Conservation (phyloP, 768 basidiomycete species). For the Suillus sp. region DNA sequence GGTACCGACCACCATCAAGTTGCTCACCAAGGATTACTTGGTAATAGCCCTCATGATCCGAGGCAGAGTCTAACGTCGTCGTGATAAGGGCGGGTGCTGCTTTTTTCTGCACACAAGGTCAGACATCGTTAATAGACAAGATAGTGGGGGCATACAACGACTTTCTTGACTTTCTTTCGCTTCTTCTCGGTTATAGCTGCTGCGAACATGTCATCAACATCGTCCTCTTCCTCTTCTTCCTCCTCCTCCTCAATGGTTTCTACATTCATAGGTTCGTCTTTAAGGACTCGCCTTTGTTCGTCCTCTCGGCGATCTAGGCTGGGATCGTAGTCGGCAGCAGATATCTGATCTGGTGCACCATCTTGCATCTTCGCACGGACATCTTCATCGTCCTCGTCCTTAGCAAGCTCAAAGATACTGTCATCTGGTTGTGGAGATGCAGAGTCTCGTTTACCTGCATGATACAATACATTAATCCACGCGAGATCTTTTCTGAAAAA, state of each 20-base stretch:
- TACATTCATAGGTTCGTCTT: conserved; percentile 36
- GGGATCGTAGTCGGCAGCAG: conserved; percentile 92
- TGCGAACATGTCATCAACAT: conserved; percentile 96
- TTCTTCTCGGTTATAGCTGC: conserved; percentile 50
- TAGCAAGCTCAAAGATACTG: conserved; percentile 66
- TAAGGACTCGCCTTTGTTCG: conserved; percentile 65
- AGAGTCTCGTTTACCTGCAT: conserved; percentile 52
- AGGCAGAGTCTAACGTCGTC: conserved; percentile 84
- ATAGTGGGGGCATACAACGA: conserved; percentile 42
- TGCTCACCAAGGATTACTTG: conserved; percentile 92
- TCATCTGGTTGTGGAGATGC: conserved; percentile 61
- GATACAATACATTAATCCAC: conserved; percentile 5
- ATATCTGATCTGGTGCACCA: conserved; percentile 66
- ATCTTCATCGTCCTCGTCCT: conserved; percentile 56
- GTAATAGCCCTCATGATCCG: conserved; percentile 96
- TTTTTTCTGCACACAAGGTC: conserved; percentile 40
- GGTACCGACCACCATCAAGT: conserved; percentile 88
- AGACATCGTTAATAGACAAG: conserved; percentile 8
- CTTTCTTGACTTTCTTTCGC: conserved; percentile 62
- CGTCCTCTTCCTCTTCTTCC: conserved; percentile 72
- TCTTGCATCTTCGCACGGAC: conserved; percentile 49
- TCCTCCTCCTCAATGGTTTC: conserved; percentile 47
- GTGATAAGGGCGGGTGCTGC: conserved; percentile 66
- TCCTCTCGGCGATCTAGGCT: conserved; percentile 83
- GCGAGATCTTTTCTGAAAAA: background rate